A percentile compares a stretch with the other conserved stretches of the same genome.
Conservation (phyloP, 75 land plant species). For the Pinus albicaulis region DNA sequence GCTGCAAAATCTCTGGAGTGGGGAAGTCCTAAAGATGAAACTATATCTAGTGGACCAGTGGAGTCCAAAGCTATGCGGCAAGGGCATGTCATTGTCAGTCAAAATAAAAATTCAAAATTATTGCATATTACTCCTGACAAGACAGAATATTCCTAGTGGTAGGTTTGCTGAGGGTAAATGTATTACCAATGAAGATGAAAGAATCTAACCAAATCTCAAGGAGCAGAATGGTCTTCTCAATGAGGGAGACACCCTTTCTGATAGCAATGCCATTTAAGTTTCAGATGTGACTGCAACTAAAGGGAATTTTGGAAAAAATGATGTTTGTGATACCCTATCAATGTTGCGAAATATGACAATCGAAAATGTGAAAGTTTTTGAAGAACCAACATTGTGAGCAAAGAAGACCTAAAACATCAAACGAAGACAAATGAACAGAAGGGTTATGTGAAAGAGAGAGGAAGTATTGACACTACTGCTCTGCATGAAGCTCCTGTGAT, state of each 20-base stretch:
- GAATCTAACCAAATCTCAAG: too few relatives aligned
- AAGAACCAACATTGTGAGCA: neutral
- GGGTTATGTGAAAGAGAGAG: neutral
- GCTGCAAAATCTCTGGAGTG: slow-evolving; percentile 10
- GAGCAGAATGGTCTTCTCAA: neutral
- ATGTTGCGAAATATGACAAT: neutral
- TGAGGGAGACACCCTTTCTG: neutral
- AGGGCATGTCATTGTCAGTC: neutral
- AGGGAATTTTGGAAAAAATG: neutral
- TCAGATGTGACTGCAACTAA: neutral
- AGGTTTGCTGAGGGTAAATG: neutral
- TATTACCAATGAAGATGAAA: neutral
- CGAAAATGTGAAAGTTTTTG: neutral
- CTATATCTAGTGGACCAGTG: neutral
- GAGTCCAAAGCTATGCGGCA: neutral
- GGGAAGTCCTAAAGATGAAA: neutral
- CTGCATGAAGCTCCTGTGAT: neutral
- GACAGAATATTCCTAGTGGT: neutral
- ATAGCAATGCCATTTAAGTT: neutral
- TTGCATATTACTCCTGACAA: neutral
- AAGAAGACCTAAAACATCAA: neutral
- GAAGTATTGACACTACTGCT: neutral
- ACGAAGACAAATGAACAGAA: neutral
- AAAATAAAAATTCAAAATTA: neutral
- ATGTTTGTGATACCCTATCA: neutral